phyloP scores from a whole-genome alignment of 345 rosid species.

The Zanthoxylum bungeanum region DNA sequence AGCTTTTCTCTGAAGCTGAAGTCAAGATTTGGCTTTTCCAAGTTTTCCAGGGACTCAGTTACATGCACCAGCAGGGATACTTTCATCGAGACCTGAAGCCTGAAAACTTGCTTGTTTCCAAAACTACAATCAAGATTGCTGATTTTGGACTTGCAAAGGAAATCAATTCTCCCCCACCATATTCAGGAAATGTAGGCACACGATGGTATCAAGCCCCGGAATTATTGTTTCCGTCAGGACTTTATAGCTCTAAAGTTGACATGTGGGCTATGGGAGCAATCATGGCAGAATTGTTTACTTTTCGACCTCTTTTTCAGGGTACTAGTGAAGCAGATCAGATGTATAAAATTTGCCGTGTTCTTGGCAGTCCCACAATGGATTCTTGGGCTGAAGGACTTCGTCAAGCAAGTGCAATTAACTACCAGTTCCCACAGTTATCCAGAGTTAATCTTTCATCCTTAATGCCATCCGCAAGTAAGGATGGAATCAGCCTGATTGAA shows the following conservation, averaged over 20 bases:
- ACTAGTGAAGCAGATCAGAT: conserved; percentile 86
- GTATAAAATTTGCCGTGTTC: conserved; percentile 72
- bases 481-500: conserved; percentile 53
- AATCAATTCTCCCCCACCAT: background rate
- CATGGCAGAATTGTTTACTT: conserved; percentile 70
- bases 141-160: conserved; percentile 56
- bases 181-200: background rate
- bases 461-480: conserved; percentile 59
- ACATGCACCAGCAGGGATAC: conserved; percentile 72
- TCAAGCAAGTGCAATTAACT: conserved; percentile 7
- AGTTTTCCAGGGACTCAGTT: conserved; percentile 86
- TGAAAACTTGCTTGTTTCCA: conserved; percentile 72
- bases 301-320: conserved; percentile 81
- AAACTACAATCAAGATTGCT: conserved; percentile 71
- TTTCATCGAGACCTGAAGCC: conserved; percentile 97
- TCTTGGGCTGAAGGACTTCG: conserved; percentile 67
- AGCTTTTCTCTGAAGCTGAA: conserved; percentile 63
- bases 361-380: conserved; percentile 69
- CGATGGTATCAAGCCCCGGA: background rate
- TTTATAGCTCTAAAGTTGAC: background rate
- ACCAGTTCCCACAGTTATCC: conserved; percentile 67
- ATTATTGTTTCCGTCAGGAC: background rate
- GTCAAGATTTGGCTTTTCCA: conserved; percentile 81
- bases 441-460: conserved; percentile 46
- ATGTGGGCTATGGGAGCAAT: conserved; percentile 73